Evolutionary conservation across 23 red algal genomes (phyloP).

Genomic region (Gracilaria caudata): DNA sequence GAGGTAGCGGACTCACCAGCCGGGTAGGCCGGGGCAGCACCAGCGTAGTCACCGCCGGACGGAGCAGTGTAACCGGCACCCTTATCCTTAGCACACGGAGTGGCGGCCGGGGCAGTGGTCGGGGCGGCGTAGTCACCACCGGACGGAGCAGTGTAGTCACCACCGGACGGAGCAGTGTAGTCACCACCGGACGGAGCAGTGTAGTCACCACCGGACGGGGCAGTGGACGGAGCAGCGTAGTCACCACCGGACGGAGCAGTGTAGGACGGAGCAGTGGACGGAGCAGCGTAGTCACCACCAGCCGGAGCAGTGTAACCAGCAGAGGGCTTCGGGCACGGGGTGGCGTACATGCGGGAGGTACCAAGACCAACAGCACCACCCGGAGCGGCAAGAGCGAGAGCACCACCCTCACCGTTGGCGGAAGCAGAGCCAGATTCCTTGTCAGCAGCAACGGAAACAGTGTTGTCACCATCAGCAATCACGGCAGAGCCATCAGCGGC

Average conservation of each 20-base stretch:
- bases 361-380: conserved; percentile 58
- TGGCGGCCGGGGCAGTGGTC: conserved; percentile 10
- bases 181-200: not conserved
- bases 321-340: not conserved
- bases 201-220: conserved; percentile 4
- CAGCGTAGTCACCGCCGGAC: not conserved
- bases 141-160: conserved; percentile 12
- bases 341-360: conserved; percentile 26
- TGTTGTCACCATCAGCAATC: conserved; percentile 63
- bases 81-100: conserved; percentile 24
- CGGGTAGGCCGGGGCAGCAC: not conserved
- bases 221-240: not conserved
- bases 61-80: conserved; percentile 9
- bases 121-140: conserved; percentile 9
- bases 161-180: conserved; percentile 15
- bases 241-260: conserved; percentile 2
- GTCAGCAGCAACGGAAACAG: conserved; percentile 60
- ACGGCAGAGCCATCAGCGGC: conserved; percentile 46
- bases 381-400: conserved; percentile 45
- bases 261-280: conserved; percentile 7
- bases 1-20: conserved; percentile 24
- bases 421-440: conserved; percentile 45
- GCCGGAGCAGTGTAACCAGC: not conserved
- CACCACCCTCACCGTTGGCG: conserved; percentile 67
- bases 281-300: conserved; percentile 7